Evolutionary conservation across 2,329 filamentous ascomycete species (phyloP), one percentile per base, ranked within the genome.

Genomic region (Calonectria henricotiae): DNA sequence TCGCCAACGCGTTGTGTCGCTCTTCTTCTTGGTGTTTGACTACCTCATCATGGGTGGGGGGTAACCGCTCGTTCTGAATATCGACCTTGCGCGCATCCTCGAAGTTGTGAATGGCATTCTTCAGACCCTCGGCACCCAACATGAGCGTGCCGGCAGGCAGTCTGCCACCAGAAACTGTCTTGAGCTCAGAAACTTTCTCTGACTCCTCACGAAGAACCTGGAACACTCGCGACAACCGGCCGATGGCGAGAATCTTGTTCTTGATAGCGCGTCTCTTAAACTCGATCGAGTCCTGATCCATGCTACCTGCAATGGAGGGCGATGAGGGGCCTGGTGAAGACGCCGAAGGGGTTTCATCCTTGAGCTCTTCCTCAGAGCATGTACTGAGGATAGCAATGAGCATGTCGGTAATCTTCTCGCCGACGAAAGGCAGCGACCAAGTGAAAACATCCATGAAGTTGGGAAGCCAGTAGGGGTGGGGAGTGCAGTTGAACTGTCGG

Each of bases 391-490:
- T 99, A 47, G 95, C 96, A 81, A 99, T 98, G 75, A 99, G 91
- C 96, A 99, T 99, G 80, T 99, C 96, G 20, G 96, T 98, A 80
- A 99, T 95, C 89, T 99, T 99, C 84, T 99, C 96, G 72, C 96
- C 96, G 27, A 99, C 96, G 84, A 99, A 99, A 0, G 96, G 96
- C 71, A 99, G 88, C 39, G 96, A 99, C 96, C 96, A 99, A n/a
- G 96, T 99, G 82, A 99, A 99, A 73, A 99, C 96, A 80, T 99
- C 96, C 96, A 99, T 99, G 82, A 99, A 99, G 86, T 99, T 99
- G 66, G 96, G 96, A 60, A 99, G 90, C 96, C 96, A 99, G 87
- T 99, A 99, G 7, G 96, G 96, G 83, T 99, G 96, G 39, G 96
- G 96, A 25, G 96, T 98, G 89, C 96, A 99, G 88, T 99, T 99